These are phyloP conservation scores for Pseudovirgaria hyperparasitica DNA, from an alignment of 2,329 filamentous ascomycete species.

Conservation along the genomic window DNA sequence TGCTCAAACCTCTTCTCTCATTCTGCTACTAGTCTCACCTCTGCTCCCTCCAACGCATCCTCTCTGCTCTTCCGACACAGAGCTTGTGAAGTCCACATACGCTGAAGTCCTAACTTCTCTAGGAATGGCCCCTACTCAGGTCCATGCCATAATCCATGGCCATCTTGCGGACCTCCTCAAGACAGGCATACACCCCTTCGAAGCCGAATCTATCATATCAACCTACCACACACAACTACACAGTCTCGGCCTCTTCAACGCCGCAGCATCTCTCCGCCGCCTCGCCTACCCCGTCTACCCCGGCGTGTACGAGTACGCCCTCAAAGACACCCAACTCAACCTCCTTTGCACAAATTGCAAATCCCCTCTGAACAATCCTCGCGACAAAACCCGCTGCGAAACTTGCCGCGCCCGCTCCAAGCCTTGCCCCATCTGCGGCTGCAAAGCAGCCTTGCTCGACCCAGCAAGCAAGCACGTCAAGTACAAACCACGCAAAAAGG, in stretches of 20 bases:
- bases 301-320: conserved; percentile 43
- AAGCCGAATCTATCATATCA: conserved; percentile 42
- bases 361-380: conserved; percentile 40
- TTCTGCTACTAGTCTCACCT: conserved; percentile 33
- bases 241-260: conserved; percentile 33
- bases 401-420: conserved; percentile 32
- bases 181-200: conserved; percentile 34
- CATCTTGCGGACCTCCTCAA: conserved; percentile 27
- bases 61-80: conserved; percentile 17
- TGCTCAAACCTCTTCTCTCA: conserved; percentile 33
- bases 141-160: conserved; percentile 27
- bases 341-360: conserved; percentile 45
- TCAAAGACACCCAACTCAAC: conserved; percentile 41
- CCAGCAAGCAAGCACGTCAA: conserved; percentile 17
- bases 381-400: conserved; percentile 38
- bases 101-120: conserved; percentile 24
- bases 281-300: conserved; percentile 42
- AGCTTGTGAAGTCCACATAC: conserved; percentile 23
- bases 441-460: conserved; percentile 25
- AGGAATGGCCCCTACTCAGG: conserved; percentile 25
- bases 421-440: conserved; percentile 30
- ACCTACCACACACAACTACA: conserved; percentile 45
- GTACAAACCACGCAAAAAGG: conserved; percentile 12
- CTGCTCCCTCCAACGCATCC: conserved; percentile 30
- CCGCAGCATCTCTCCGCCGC: conserved; percentile 43